Conservation (phyloP, 2,329 filamentous ascomycete species). For the Penicillium crustosum region DNA sequence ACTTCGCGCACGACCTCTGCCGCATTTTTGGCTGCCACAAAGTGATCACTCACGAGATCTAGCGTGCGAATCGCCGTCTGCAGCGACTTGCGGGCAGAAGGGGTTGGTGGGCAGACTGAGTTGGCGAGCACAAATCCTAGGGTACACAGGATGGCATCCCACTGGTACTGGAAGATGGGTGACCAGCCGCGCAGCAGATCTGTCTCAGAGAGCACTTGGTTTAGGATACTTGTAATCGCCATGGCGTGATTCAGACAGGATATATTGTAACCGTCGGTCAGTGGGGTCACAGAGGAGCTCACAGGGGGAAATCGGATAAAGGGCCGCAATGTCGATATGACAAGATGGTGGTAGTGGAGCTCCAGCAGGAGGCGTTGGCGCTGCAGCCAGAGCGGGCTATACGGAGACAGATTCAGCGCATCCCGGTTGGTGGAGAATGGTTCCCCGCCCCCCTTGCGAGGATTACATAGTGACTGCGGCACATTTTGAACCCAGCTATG, state of each 20-base stretch:
- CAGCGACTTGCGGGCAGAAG: conserved; percentile 36
- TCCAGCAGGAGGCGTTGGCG: conserved; percentile 46
- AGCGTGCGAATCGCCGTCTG: conserved; percentile 38
- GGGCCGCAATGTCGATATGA: conserved; percentile 40
- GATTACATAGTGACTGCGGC: not conserved
- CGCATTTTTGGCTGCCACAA: conserved; percentile 32
- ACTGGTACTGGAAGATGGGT: not conserved
- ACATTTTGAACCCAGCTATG: conserved; percentile 1
- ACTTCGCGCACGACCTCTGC: not conserved
- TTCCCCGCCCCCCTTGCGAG: not conserved
- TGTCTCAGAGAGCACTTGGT: not conserved
- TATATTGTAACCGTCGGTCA: not conserved
- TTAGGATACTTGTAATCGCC: not conserved
- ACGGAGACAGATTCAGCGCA: conserved; percentile 24
- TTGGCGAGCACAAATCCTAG: not conserved
- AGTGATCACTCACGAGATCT: conserved; percentile 37
- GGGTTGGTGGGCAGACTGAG: conserved; percentile 28
- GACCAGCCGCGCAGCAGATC: conserved; percentile 1
- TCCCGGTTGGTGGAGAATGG: not conserved
- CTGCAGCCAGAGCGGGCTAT: conserved; percentile 44
- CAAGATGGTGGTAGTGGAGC: conserved; percentile 44
- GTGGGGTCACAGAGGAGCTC: not conserved
- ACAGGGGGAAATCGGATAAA: conserved; percentile 40
- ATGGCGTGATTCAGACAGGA: not conserved
- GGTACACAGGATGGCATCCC: conserved; percentile 1